Conservation (phyloP, 2,329 filamentous ascomycete genomes). For the Bipolaris victoriae region DNA sequence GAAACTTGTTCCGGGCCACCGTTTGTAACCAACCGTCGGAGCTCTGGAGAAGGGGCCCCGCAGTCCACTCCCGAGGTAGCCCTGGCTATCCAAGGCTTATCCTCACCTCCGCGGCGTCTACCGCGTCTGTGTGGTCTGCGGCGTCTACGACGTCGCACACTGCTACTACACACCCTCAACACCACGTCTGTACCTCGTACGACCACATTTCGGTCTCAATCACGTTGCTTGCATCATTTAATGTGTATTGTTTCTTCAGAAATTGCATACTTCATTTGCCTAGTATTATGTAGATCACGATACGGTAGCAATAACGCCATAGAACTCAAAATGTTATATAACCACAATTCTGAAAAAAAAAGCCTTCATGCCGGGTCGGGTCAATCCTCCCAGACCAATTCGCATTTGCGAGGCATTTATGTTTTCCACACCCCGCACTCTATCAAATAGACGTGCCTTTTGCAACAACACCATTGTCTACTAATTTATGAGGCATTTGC, state of each 20-base stretch:
- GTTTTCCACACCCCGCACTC: constrained; percentile 14
- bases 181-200: background rate
- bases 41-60: constrained; percentile 9
- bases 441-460: constrained; percentile 2
- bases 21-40: constrained; percentile 12
- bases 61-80: constrained; percentile 18
- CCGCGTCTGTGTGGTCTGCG: constrained; percentile 5
- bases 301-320: constrained; percentile 38
- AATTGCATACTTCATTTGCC: constrained; percentile 26
- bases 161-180: background rate
- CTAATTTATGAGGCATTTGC: constrained; percentile 41
- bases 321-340: constrained; percentile 35
- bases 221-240: background rate
- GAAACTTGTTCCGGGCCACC: constrained; percentile 24
- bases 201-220: background rate
- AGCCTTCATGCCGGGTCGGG: constrained; percentile 23
- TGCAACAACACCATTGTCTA: background rate
- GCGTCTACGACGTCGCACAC: background rate
- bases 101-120: constrained; percentile 15
- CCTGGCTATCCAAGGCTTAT: constrained; percentile 17
- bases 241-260: constrained; percentile 5
- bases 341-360: constrained; percentile 23
- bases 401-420: constrained; percentile 8
- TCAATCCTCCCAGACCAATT: constrained; percentile 21
- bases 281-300: constrained; percentile 31